Evolutionary conservation across 192 early-diverging fungal genomes (phyloP).

Genomic region (Gonapodya sp.): DNA sequence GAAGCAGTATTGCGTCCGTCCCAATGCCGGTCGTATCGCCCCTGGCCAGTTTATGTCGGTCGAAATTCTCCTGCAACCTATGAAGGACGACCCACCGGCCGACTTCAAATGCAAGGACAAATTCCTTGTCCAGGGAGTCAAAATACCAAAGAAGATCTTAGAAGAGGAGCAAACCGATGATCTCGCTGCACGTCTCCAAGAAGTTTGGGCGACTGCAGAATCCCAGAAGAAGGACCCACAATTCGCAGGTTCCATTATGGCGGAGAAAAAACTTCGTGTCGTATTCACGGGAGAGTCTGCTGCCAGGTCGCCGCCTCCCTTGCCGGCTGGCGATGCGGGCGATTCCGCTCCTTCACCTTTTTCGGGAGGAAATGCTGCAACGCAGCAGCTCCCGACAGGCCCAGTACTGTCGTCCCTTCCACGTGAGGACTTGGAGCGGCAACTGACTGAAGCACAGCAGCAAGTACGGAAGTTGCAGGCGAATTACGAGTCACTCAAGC

Average conservation of each 20-base stretch:
- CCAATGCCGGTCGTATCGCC: slow-evolving; percentile 76
- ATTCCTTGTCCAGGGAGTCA: slow-evolving; percentile 84
- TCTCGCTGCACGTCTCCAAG: slow-evolving; percentile 18
- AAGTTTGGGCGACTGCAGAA: neutral
- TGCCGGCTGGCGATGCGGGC: neutral
- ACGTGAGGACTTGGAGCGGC: neutral
- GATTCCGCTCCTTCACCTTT: neutral
- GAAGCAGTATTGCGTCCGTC: slow-evolving; percentile 91
- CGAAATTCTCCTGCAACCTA: slow-evolving; percentile 39
- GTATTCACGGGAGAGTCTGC: neutral
- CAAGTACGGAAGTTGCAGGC: neutral
- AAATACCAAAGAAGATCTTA: slow-evolving; percentile 59
- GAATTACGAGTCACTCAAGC: neutral
- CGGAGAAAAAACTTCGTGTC: neutral
- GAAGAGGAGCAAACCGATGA: slow-evolving; percentile 52
- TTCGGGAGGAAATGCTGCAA: neutral
- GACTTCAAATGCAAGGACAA: slow-evolving; percentile 92
- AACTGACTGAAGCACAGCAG: neutral
- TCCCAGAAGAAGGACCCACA: neutral
- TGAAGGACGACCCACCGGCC: slow-evolving; percentile 67
- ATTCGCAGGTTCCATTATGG: neutral
- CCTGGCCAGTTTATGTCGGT: slow-evolving; percentile 59
- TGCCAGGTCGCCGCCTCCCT: neutral
- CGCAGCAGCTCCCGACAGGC: neutral
- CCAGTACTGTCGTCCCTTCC: neutral